phyloP scores from a whole-genome alignment of 2,329 filamentous ascomycete genomes.

The Nemania sp. region DNA sequence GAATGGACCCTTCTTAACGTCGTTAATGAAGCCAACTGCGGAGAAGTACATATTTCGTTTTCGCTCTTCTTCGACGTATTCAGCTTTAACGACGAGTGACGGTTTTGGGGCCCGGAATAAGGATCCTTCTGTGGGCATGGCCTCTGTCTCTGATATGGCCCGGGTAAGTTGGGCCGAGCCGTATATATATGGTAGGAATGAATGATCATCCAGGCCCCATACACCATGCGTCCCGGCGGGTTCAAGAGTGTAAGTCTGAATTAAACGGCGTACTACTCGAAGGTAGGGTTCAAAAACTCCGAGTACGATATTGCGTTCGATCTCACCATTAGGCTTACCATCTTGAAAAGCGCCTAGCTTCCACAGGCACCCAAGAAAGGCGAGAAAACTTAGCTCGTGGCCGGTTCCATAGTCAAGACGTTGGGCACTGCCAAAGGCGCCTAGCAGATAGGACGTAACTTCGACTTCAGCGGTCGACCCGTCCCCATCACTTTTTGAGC shows the following conservation, averaged over 20 bases:
- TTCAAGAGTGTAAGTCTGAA: constrained; percentile 89
- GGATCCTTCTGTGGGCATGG: constrained; percentile 80
- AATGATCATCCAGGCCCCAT: constrained; percentile 98
- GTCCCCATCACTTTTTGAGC: constrained; percentile 28
- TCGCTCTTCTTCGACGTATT: constrained; percentile 68
- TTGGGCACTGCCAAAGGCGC: constrained; percentile 85
- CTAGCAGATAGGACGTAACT: constrained; percentile 77
- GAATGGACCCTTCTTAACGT: constrained; percentile 94
- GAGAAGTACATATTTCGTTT: constrained; percentile 87
- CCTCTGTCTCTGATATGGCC: constrained; percentile 65
- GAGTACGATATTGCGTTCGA: constrained; percentile 81
- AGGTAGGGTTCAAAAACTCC: constrained; percentile 81
- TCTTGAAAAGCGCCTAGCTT: constrained; percentile 79
- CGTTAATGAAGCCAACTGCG: constrained; percentile 94
- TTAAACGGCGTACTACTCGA: constrained; percentile 75
- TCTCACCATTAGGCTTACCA: constrained; percentile 53
- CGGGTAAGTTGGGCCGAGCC: constrained; percentile 89
- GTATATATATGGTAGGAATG: constrained; percentile 91
- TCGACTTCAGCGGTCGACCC: constrained; percentile 64
- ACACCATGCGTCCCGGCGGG: constrained; percentile 96
- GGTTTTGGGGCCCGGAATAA: constrained; percentile 72
- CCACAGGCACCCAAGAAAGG: constrained; percentile 89
- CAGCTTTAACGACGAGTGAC: constrained; percentile 66
- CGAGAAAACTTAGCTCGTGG: constrained; percentile 92
- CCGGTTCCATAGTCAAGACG: constrained; percentile 94